Base-by-base conservation (phyloP, 345 rosid species). In the Murraya koenigii region DNA sequence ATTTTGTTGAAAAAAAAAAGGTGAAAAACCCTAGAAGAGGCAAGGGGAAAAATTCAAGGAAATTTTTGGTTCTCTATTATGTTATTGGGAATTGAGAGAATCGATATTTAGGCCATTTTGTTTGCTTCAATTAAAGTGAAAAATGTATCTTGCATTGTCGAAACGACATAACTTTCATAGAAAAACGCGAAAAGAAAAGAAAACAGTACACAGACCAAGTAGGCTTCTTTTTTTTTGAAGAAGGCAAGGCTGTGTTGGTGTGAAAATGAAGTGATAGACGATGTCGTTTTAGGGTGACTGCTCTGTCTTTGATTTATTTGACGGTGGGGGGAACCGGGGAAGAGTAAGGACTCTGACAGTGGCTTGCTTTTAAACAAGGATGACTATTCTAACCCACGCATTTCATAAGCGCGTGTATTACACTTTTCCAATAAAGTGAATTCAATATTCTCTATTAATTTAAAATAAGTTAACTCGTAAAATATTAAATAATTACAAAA, bases 291-390 rank as follows among this genome's bases (percentile, higher is more conserved):
- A 6, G 0, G 1, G 9, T 3, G 49, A 5, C 17, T 3, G 49
- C 17, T 13, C 17, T 44, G 17, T 13, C 17, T 44, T 3, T 22
- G 41, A 20, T 19, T 9, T 30, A 61, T 7, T 38, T 67, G 26
- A 32, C 70, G 54, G 13, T 25, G 60, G 55, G 78, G 47, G 17
- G 49, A 44, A 44, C 15, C 49, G 10, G 49, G 49, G 59, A 25
- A 32, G 75, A 79, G 11, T n/a, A 19, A 11, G 49, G 49, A 75
- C 66, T 63, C 87, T 81, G 87, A 89, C 84, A 77, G 78, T 65
- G 79, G 85, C 78, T 19, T 49, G 17, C 8, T 9, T 44, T 44
- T 44, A 32, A 17, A 28, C 77, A 38, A 62, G 41, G 22, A 19
- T 11, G 73, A 11, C 25, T 28, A 0, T n/a, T 22, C 44, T 2